Percentiles rank a stretch among this genome's conserved stretches.
Conservation (phyloP, 2,329 filamentous ascomycete genomes). For the Beauveria asiatica region DNA sequence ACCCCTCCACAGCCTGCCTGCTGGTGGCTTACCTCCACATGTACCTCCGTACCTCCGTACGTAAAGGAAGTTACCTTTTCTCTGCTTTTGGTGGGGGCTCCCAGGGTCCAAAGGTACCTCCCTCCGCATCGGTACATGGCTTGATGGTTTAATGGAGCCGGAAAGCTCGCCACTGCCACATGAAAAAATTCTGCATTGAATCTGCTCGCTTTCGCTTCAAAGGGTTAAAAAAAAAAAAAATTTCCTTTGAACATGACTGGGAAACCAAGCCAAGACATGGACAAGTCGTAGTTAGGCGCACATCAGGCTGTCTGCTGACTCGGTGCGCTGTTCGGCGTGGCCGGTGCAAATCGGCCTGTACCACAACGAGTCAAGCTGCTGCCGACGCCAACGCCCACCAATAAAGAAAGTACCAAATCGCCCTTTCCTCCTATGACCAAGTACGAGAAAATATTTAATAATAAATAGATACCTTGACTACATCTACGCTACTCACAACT, state of each 20-base stretch:
- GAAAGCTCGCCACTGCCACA: neutral
- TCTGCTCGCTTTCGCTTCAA: no score
- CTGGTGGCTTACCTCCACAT: neutral
- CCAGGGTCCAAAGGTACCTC: neutral
- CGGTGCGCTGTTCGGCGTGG: conserved; percentile 3
- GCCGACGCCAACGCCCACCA: neutral
- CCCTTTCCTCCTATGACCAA: neutral
- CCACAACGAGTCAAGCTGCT: conserved; percentile 4
- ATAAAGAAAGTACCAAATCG: neutral
- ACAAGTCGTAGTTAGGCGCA: neutral
- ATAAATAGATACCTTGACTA: no score
- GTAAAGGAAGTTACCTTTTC: neutral
- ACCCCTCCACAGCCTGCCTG: neutral
- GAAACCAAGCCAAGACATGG: neutral
- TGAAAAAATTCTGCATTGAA: neutral
- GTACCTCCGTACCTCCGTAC: neutral
- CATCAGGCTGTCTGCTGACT: conserved; percentile 4
- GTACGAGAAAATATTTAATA: no score
- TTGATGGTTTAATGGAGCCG: no score
- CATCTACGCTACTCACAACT: neutral
- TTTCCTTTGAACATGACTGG: neutral
- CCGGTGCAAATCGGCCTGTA: neutral
- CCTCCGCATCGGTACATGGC: neutral
- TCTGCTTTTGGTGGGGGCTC: neutral
- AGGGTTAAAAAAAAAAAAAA: neutral